A percentile compares a stretch with the other conserved stretches of the same genome.
phyloP scores from a whole-genome alignment of 2,329 filamentous ascomycete genomes.

The Fusarium compactum region DNA sequence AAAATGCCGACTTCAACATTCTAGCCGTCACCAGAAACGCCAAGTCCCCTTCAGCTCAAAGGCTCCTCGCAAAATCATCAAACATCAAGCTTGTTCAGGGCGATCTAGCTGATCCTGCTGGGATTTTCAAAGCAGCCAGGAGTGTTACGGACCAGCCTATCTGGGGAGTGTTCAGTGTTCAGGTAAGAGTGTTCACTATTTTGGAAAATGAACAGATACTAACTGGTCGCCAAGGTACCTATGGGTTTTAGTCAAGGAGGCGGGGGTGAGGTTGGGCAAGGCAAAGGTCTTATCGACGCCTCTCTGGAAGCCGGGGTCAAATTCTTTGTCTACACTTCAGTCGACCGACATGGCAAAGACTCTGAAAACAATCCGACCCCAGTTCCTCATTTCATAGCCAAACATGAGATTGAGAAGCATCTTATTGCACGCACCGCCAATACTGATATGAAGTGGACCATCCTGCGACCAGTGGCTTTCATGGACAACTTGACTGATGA shows the following conservation, averaged over 20 bases:
- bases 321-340: slow-evolving; percentile 71
- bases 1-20: slow-evolving; percentile 60
- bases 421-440: slow-evolving; percentile 58
- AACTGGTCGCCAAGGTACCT: not conserved
- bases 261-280: slow-evolving; percentile 55
- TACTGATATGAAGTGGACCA: slow-evolving; percentile 52
- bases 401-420: slow-evolving; percentile 71
- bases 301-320: slow-evolving; percentile 65
- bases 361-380: slow-evolving; percentile 63
- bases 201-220: not conserved
- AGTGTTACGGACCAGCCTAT: slow-evolving; percentile 14
- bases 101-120: slow-evolving; percentile 63
- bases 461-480: slow-evolving; percentile 56
- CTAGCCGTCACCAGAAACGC: slow-evolving; percentile 71
- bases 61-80: slow-evolving; percentile 58
- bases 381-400: slow-evolving; percentile 70
- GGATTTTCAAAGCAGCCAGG: slow-evolving; percentile 58
- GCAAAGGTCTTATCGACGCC: slow-evolving; percentile 67
- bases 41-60: slow-evolving; percentile 62
- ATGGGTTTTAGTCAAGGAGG: slow-evolving; percentile 2
- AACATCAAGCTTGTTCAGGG: slow-evolving; percentile 69
- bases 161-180: slow-evolving; percentile 31
- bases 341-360: slow-evolving; percentile 69
- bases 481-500: slow-evolving; percentile 55
- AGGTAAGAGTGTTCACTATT: not conserved